Evolutionary conservation across 768 basidiomycete genomes (phyloP).

Genomic region (Hericium rajendrae): DNA sequence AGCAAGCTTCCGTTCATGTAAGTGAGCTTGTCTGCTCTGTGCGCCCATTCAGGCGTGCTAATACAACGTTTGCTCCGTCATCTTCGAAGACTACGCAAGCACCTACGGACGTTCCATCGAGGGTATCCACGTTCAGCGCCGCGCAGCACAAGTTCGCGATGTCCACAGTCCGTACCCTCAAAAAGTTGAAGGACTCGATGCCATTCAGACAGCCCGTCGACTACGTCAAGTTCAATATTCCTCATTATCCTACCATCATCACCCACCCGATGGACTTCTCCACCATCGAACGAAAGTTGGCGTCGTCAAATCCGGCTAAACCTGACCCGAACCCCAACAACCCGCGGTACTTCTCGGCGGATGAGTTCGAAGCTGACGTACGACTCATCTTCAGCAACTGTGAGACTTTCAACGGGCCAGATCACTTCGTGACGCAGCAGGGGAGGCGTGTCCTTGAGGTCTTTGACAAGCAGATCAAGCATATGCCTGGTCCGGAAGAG

Average conservation of each 20-base stretch:
- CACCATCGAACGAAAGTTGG: slow-evolving; percentile 84
- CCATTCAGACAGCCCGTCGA: slow-evolving; percentile 89
- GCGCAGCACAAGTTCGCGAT: slow-evolving; percentile 75
- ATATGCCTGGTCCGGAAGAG: slow-evolving; percentile 69
- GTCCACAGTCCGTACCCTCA: slow-evolving; percentile 70
- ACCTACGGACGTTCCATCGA: slow-evolving; percentile 18
- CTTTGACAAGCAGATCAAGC: slow-evolving; percentile 83
- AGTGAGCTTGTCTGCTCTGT: slow-evolving; percentile 36
- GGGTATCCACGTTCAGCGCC: slow-evolving; percentile 43
- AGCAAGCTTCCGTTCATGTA: slow-evolving; percentile 70
- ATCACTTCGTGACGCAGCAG: slow-evolving; percentile 70
- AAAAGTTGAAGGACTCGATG: slow-evolving; percentile 74
- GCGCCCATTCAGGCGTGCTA: slow-evolving; percentile 46
- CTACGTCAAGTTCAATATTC: slow-evolving; percentile 69
- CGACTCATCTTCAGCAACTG: slow-evolving; percentile 85
- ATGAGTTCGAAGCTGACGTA: slow-evolving; percentile 81
- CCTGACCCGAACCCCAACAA: slow-evolving; percentile 60
- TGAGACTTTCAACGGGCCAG: slow-evolving; percentile 85
- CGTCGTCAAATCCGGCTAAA: slow-evolving; percentile 68
- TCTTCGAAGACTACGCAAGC: slow-evolving; percentile 7
- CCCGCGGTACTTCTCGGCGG: slow-evolving; percentile 67
- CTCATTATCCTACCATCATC: slow-evolving; percentile 82
- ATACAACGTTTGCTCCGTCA: slow-evolving; percentile 34
- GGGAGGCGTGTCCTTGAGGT: slow-evolving; percentile 75
- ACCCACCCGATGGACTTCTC: slow-evolving; percentile 90